Base-by-base conservation (phyloP, 495 filamentous ascomycete genomes). In the Glutinoglossum americanum region DNA sequence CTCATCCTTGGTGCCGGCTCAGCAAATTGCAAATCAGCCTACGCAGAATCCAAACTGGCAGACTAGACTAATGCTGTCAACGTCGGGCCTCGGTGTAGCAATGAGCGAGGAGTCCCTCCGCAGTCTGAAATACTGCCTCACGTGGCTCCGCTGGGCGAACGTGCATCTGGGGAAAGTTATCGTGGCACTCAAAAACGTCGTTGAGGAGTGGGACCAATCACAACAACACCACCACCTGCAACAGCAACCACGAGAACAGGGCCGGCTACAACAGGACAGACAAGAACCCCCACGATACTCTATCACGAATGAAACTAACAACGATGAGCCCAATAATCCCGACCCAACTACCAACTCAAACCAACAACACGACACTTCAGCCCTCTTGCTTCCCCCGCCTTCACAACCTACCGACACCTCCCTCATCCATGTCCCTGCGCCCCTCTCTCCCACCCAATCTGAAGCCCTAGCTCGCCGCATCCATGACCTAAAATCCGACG, bases 31-130 rank as follows among this genome's bases (percentile, higher is more conserved):
- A 9, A 32, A 13, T 11, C 56, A 59, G 26, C 19, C 19, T 13
- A 25, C 32, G 17, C 58, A 55, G 32, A 53, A 66, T 27, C 63
- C 69, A 10, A 80, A 75, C 30, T 93, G 87, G 88, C 80, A 83
- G 62, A 82, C 82, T 10, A 78, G 85, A 37, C 71, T 97, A 15
- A 79, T 93, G 23, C 81, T 93, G 59, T 82, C 81, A 15, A 93
- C 89, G 0, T 89, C 85, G 0, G 87, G 86, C 0, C 72, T 96
- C 1, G 83, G 86, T 33, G 81, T 89, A 21, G 87, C 90, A 0
- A 85, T 97, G 75, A 89, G 81, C 63, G 85, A 93, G 23, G 82
- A 87, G 63, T 89, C 83, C 49, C 70, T 93, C 13, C 73, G 77
- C 13, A 85, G 79, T 58, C 71, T 97, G 27, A 83, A 82, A 62